Evolutionary conservation across 2,329 filamentous ascomycete species (phyloP), one percentile per base, ranked within the genome.

Genomic region (Pseudocercospora pini-densiflorae): DNA sequence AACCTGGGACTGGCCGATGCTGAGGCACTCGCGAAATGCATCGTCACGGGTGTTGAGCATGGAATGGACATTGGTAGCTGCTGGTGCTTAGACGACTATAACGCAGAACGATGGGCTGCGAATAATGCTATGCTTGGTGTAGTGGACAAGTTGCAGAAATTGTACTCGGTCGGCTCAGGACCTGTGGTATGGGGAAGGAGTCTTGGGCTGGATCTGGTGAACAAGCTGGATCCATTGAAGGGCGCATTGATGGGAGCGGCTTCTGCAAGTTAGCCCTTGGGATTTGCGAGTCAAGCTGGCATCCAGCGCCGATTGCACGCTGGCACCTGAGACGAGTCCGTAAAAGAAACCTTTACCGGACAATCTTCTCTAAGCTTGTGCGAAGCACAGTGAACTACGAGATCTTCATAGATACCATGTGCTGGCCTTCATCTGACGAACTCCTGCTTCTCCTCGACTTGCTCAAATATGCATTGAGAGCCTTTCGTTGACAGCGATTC

Each of bases 1-100:
- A 99, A 99, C 76, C 91, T 96, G 74, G 95, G 95, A 1, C 90
- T 98, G 69, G 93, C 89, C 19, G 95, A 99, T 77, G 91, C 95
- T 0, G 89, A 92, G 73, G 90, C 91, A 61, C 86, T 99, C 0
- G 88, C 89, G 6, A 86, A 85, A 68, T 89, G 89, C 0, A 91
- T 99, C 59, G 88, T 89, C 67, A 90, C 90, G 71, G 91, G 93
- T 3, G 89, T 96, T 19, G 82, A 85, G 51, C 92, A 95, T 69
- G 95, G 95, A 0, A 91, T 93, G 83, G 95, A 99, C 75, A 87
- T 98, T 33, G 95, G 95, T 24, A 88, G 89, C 19, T 82, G 87
- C 40, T 85, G 96, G 78, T 89, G 91, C 4, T 84, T 99, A 27
- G 94, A 97, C 78, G 80, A 87, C 16, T 99, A 98, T 80, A 89